Conservation (phyloP, 345 rosid species). For the Eucalyptus sp. region DNA sequence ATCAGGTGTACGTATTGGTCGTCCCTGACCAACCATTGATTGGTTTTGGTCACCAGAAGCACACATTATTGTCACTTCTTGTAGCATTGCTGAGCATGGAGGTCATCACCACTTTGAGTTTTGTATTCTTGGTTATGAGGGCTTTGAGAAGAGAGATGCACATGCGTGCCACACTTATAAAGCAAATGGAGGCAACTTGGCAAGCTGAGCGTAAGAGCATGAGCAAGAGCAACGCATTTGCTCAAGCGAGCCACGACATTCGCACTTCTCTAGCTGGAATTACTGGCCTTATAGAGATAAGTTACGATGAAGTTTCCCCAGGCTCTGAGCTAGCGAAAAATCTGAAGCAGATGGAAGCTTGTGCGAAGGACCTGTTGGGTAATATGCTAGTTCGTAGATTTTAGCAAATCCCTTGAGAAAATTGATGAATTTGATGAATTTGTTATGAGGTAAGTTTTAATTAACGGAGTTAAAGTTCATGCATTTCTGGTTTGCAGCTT, state of each 20-base stretch:
- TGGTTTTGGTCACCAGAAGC: background rate
- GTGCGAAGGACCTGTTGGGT: slow-evolving; percentile 54
- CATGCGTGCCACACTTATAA: slow-evolving; percentile 14
- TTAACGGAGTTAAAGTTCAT: background rate
- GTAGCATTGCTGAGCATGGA: background rate
- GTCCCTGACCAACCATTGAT: background rate
- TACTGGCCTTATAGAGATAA: slow-evolving; percentile 37
- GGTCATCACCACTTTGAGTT: background rate
- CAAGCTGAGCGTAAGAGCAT: slow-evolving; percentile 67
- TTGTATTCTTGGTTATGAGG: background rate
- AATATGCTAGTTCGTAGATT: background rate
- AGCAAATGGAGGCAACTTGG: slow-evolving; percentile 72
- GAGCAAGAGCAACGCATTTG: slow-evolving; percentile 62
- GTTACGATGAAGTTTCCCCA: slow-evolving; percentile 17
- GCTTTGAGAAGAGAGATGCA: background rate
- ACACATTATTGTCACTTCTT: background rate
- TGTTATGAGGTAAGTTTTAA: background rate
- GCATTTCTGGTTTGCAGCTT: slow-evolving; percentile 13
- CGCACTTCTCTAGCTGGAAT: slow-evolving; percentile 54
- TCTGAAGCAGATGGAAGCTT: slow-evolving; percentile 31
- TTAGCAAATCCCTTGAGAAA: background rate
- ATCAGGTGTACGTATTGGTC: background rate
- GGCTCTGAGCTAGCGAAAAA: slow-evolving; percentile 27
- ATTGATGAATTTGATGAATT: background rate
- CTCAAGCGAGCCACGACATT: slow-evolving; percentile 76